Base-by-base conservation (phyloP, 192 early-diverging fungal genomes). In the Entomortierella chlamydospora region DNA sequence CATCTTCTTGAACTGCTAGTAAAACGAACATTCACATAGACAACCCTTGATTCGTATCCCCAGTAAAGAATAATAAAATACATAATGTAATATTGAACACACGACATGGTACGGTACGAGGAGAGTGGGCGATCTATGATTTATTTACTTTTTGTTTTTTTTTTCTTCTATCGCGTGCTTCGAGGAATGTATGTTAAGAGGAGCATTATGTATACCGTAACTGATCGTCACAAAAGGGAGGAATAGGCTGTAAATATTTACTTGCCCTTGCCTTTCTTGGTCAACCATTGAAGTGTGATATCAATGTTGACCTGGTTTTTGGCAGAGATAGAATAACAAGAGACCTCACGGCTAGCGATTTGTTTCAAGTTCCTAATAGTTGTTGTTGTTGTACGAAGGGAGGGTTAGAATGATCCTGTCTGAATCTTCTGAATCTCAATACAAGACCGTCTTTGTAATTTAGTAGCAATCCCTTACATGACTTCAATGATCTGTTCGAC, bases 301-400 rank as follows among this genome's bases (percentile, higher is more conserved):
- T 99, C 98, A 69, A 99, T 99, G 82, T 98, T 98, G 72, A 95
- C 91, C 72, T 95, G 90, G 76, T 98, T 98, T 85, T 99, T 99
- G 26, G 97, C 96, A 25, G 97, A 99, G 67, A 98, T 97, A 22
- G 96, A 98, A 83, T 99, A 99, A 85, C 96, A 98, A 9, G 95
- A 93, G 31, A 99, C 97, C 81, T 99, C 98, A 25, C 98, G 89
- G 70, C 91, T 92, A 28, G 91, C 92, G 71, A 98, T 97, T n/a
- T 89, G 86, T 82, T 95, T 93, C 69, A 99, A 85, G 57, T 93
- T 92, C 69, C 93, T 95, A 33, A 25, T 15, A 37, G 33, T 17
- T 11, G n/a, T n/a, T n/a, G n/a, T n/a, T n/a, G n/a, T n/a, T n/a
- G n/a, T n/a, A n/a, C n/a, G n/a, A n/a, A n/a, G n/a, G n/a, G n/a